Evolutionary conservation across 208 protist genomes (phyloP), one percentile per base, ranked within the genome.

Genomic region (Acanthamoeba sp.): DNA sequence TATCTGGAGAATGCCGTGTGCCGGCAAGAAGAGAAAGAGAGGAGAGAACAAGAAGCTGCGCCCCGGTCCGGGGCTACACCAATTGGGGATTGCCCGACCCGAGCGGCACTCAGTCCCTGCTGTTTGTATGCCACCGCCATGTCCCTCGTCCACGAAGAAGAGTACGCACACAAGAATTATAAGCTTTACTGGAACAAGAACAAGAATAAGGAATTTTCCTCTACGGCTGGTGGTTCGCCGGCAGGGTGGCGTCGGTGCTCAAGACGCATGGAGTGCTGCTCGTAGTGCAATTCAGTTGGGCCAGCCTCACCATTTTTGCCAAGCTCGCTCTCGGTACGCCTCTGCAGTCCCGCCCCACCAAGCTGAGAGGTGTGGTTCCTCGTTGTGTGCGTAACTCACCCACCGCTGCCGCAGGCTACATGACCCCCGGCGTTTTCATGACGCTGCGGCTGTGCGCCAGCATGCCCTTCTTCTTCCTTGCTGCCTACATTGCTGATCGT

Each of bases 401-500:
- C 57, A 29, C 1, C 12, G 24, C 55, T 76, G 66, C 18, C 18
- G 29, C 29, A 84, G 76, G n/a, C 7, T 55, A 84, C 40, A 52
- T 84, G 34, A 32, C 36, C 24, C 76, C 76, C 1, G 76, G 76
- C 24, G 76, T 84, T 3, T 84, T 84, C 38, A 1, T 84, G 1
- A 84, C 76, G 16, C 76, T 84, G 27, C 76, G 76, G 16, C 42
- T 84, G 40, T 84, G 76, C n/a, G 76, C 40, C 34, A 84, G 76
- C 42, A n/a, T 84, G 76, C 76, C 76, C 40, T 84, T 84, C 76
- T 84, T 84, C 76, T 84, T 84, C 42, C 76, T 84, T 10, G 76
- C 76, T 0, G 34, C 76, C 36, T 52, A 34, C 18, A 55, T 29
- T 40, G 34, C 38, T 18, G 76, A 84, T 27, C 76, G 76, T 32